A percentile compares a stretch with the other conserved stretches of the same genome.
Conservation (phyloP, 805 yeast species). For the Spathaspora boniae region DNA sequence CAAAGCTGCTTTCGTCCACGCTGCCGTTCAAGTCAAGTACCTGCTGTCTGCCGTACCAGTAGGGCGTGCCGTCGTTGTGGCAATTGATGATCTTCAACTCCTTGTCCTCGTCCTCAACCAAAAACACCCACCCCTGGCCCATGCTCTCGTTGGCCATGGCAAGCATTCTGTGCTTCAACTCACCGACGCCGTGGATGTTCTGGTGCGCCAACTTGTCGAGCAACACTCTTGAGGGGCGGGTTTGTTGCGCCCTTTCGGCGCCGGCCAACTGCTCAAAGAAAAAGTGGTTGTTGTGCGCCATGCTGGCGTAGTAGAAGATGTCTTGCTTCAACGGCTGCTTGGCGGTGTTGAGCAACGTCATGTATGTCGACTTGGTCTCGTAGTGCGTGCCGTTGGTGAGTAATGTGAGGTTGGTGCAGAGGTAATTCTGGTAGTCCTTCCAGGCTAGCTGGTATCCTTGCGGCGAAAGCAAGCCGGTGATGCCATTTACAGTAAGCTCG, state of each 20-base stretch:
- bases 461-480: slow-evolving; percentile 61
- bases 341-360: slow-evolving; percentile 64
- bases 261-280: slow-evolving; percentile 63
- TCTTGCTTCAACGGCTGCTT: slow-evolving; percentile 62
- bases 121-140: slow-evolving; percentile 75
- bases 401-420: slow-evolving; percentile 57
- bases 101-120: slow-evolving; percentile 65
- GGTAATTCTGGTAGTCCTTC: slow-evolving; percentile 71
- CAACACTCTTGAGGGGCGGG: slow-evolving; percentile 36
- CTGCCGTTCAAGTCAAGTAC: slow-evolving; percentile 73
- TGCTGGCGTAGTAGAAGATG: slow-evolving; percentile 85
- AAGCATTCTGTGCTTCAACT: slow-evolving; percentile 48
- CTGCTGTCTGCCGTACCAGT: slow-evolving; percentile 66
- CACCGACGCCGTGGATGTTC: slow-evolving; percentile 41
- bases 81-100: slow-evolving; percentile 50
- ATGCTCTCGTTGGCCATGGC: slow-evolving; percentile 47
- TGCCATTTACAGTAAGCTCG: slow-evolving; percentile 43
- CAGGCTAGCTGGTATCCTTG: slow-evolving; percentile 72
- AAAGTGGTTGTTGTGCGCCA: slow-evolving; percentile 88
- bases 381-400: slow-evolving; percentile 74
- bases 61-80: slow-evolving; percentile 78
- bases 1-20: slow-evolving; percentile 52
- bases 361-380: slow-evolving; percentile 74
- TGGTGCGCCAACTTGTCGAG: slow-evolving; percentile 35
- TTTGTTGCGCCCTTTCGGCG: slow-evolving; percentile 25